Evolutionary conservation across 2,329 filamentous ascomycete species (phyloP), one percentile per base, ranked within the genome.

Genomic region (Trichoderma lentiforme): DNA sequence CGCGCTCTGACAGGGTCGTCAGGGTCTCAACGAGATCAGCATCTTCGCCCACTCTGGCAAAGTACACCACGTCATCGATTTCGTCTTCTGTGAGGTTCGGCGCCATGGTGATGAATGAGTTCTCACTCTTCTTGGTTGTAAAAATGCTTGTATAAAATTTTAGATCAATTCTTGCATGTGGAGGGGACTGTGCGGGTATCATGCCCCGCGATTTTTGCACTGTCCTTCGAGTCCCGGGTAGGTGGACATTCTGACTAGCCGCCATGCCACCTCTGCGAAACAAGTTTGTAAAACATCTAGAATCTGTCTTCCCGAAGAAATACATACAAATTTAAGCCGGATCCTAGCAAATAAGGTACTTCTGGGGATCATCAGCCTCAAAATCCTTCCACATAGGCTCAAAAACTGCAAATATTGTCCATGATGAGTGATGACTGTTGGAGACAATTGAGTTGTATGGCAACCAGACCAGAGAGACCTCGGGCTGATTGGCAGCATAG

Each of bases 41-140:
- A 71, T 90, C 84, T 74, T 98, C 95, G 74, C 94, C 94, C 0
- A 88, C 87, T 47, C 95, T 93, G 3, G 94, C 89, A 76, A 93
- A 90, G 84, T 97, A 98, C 76, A 98, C 89, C 75, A 98, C 88
- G 82, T 98, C 95, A 80, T 98, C 95, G 77, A 97, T 91, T 81
- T 94, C 89, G 68, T 97, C 95, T 79, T 92, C 90, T 64, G 88
- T 88, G 63, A 95, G 84, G 73, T 84, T 84, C 26, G 85, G 85
- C 32, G 85, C 83, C 82, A 87, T 87, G 70, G 53, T 71, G 61
- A 63, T 61, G 24, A 61, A 57, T 62, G 62, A 62, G 18, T 64
- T 71, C 28, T 60, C 43, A 65, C 28, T 70, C 51, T 65, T 66
- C 65, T 62, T 64, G 28, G 61, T 60, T 66, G 64, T 51, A 43